These are phyloP conservation scores for Vachellia pachyceras DNA, from an alignment of 306 rosid species.

Conservation along the genomic window DNA sequence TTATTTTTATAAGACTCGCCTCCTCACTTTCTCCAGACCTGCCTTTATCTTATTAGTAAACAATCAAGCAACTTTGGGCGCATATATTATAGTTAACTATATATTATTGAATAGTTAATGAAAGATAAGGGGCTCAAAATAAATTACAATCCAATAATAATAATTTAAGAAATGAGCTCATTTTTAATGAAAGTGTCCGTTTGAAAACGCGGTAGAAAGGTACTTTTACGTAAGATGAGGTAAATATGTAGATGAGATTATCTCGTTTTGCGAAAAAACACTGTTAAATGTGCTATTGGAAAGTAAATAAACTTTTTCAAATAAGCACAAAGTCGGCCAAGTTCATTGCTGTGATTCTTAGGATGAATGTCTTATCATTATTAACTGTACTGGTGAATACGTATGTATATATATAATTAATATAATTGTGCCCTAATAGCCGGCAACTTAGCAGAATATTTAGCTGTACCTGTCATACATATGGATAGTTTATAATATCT, in stretches of 20 bases:
- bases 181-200: background rate
- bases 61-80: background rate
- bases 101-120: background rate
- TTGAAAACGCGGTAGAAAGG: no score
- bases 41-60: background rate
- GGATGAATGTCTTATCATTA: conserved; percentile 50
- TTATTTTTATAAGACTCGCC: conserved; percentile 43
- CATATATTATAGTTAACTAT: background rate
- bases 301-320: no score
- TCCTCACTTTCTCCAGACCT: background rate
- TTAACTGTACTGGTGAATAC: conserved; percentile 13
- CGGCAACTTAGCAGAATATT: conserved; percentile 58
- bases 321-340: no score
- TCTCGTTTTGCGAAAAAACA: no score
- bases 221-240: no score
- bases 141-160: background rate
- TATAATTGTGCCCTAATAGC: conserved; percentile 55
- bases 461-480: conserved; percentile 50
- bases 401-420: background rate
- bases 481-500: background rate
- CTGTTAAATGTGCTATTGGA: no score
- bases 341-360: conserved; percentile 52
- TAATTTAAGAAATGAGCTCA: background rate
- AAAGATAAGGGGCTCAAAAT: background rate
- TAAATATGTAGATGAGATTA: no score